phyloP scores from a whole-genome alignment of 73 alveolate species.

The Stentor roeselii region DNA sequence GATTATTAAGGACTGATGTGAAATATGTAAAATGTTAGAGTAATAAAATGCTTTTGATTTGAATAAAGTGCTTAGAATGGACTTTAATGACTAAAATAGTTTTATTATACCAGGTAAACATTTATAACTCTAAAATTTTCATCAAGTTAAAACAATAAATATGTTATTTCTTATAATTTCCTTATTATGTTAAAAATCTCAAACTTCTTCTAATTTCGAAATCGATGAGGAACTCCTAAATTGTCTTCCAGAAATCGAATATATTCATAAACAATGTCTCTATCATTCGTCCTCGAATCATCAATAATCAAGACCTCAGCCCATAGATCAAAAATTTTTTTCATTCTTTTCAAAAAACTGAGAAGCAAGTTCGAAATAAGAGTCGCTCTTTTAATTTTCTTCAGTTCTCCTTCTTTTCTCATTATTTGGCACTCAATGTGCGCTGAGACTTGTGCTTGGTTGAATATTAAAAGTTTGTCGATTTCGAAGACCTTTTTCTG shows the following conservation, averaged over 20 bases:
- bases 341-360: background rate
- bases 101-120: no score
- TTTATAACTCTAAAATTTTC: no score
- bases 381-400: background rate
- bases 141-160: no score
- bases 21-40: no score
- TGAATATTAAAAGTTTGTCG: background rate
- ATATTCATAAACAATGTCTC: background rate
- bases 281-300: background rate
- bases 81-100: no score
- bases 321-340: background rate
- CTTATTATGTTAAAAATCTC: no score
- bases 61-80: no score
- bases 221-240: background rate
- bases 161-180: no score
- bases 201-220: background rate
- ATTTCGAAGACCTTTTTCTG: background rate
- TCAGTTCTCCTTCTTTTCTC: background rate
- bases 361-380: background rate
- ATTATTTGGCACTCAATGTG: background rate
- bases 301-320: background rate
- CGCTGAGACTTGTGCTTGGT: slow-evolving; percentile 13
- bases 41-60: no score
- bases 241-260: background rate
- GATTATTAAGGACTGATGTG: no score